A percentile compares a stretch with the other conserved stretches of the same genome.
Conservation (phyloP, 345 rosid genomes). For the Salix brachista region DNA sequence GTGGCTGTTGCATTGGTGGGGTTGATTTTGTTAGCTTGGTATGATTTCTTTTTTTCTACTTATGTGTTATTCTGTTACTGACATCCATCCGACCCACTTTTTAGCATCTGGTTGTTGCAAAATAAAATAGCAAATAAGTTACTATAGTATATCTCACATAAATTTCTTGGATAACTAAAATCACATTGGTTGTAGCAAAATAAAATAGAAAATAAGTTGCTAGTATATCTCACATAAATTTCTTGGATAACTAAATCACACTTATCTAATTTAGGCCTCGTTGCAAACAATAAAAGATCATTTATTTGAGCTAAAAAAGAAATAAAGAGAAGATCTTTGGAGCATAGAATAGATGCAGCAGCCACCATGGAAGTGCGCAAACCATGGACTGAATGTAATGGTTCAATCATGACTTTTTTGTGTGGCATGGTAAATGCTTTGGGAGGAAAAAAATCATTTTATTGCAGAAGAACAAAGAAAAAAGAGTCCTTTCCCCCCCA, state of each 20-base stretch:
- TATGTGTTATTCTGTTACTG: not conserved
- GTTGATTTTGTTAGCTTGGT: slow-evolving; percentile 84
- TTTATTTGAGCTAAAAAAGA: no score
- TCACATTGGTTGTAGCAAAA: not conserved
- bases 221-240: not conserved
- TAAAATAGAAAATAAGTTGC: not conserved
- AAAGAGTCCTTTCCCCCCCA: not conserved
- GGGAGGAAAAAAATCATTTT: not conserved
- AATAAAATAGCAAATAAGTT: not conserved
- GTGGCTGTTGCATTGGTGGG: slow-evolving; percentile 56
- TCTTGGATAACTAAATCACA: not conserved
- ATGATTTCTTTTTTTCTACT: slow-evolving; percentile 11
- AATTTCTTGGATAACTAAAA: not conserved
- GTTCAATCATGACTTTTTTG: not conserved
- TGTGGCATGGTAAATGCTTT: not conserved
- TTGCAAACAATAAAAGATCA: no score
- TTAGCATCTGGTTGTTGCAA: not conserved
- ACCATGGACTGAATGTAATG: not conserved
- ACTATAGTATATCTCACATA: not conserved
- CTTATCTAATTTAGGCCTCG: no score
- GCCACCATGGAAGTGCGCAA: not conserved
- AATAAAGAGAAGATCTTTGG: not conserved
- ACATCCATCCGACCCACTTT: not conserved
- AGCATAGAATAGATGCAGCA: not conserved
- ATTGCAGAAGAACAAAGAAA: not conserved